Evolutionary conservation across 306 rosid genomes (phyloP), one percentile per base, ranked within the genome.

Genomic region (Urtica urens): DNA sequence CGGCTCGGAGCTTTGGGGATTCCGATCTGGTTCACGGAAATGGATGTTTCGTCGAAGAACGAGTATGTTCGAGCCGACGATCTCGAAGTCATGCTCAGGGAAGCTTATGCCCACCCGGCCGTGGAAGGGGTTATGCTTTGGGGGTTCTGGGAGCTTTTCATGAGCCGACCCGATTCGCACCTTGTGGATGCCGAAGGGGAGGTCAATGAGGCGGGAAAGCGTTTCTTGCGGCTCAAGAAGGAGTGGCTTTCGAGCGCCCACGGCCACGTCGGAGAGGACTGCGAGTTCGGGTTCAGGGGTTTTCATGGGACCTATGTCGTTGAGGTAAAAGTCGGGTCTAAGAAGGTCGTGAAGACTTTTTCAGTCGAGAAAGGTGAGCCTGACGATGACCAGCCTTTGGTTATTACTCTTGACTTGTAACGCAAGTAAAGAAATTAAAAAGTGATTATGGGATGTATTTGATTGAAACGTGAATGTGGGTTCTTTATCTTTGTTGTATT

Each of bases 91-190:
- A 92, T 82, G 79, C 49, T 82, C 28, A 41, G 99, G 17, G 94
- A 90, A 63, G 76, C 71, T 2, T 72, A 64, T 53, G 94, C 94
- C 12, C 93, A 92, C 61, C 82, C 94, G 13, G 62, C 93, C 0
- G 68, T 92, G 9, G 94, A 79, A 2, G 96, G 96, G 28, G 53
- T 92, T 21, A 78, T 82, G 81, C 53, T 92, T 3, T 82, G 96
- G 96, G 99, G 96, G 46, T 92, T 82, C 34, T 82, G 99, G 99
- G 93, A 92, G 63, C 44, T 92, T 58, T 82, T 85, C 40, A 82
- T 85, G 96, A 73, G 94, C 48, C 35, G 99, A 39, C 68, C 75
- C 9, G 69, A 79, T 46, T 63, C 94, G 0, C 94, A 85, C 59
- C 66, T 92, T 45, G 93, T 82, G 59, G 55, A 79, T 55, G 87